phyloP scores from a whole-genome alignment of 106 monocot genomes.

The Apostasia shenzhenica region DNA sequence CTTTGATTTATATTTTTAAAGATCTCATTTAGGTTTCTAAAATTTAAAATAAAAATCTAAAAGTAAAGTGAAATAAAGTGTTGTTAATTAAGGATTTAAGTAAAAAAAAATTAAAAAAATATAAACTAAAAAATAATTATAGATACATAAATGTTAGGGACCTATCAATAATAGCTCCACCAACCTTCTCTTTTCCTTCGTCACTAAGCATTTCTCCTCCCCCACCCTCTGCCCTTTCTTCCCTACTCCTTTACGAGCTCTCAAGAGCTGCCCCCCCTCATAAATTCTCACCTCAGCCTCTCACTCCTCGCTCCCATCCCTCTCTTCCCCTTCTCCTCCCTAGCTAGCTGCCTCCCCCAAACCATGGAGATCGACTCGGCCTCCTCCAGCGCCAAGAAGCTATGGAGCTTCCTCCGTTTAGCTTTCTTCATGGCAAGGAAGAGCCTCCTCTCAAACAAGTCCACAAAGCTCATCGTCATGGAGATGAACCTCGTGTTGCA shows the following conservation, averaged over 20 bases:
- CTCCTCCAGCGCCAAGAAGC: slow-evolving; percentile 21
- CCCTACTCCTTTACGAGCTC: neutral
- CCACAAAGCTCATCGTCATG: slow-evolving; percentile 36
- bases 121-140: no score
- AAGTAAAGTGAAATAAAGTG: no score
- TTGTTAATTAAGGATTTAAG: no score
- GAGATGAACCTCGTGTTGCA: slow-evolving; percentile 52
- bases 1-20: no score
- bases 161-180: neutral
- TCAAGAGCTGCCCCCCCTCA: neutral
- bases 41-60: no score
- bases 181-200: slow-evolving; percentile 8
- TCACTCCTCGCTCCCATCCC: slow-evolving; percentile 1
- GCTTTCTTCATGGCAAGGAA: slow-evolving; percentile 70
- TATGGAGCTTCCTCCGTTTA: slow-evolving; percentile 44
- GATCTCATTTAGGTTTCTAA: no score
- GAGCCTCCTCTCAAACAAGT: slow-evolving; percentile 48
- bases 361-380: slow-evolving; percentile 37
- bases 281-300: slow-evolving; percentile 3
- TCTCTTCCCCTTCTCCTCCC: neutral
- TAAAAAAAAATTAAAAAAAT: no score
- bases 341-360: neutral
- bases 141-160: no score
- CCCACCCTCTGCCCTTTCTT: neutral
- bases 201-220: slow-evolving; percentile 2